These are phyloP conservation scores for Noccaea caerulescens DNA, from an alignment of 345 rosid species.

Conservation along the genomic window DNA sequence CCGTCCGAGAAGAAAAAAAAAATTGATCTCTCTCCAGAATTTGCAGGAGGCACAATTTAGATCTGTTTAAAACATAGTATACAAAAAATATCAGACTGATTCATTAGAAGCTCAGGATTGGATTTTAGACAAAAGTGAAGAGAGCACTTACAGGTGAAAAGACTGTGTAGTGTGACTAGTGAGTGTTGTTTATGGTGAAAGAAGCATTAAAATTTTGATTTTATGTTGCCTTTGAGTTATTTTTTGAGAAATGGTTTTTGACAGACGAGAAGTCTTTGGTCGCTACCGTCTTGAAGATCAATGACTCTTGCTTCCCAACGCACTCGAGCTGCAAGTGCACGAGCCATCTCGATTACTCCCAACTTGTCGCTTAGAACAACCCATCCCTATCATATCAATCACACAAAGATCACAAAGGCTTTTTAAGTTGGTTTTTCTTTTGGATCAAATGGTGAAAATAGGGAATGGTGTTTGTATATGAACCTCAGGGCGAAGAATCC, in stretches of 20 bases:
- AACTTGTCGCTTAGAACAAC: slow-evolving; percentile 73
- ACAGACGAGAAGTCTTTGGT: slow-evolving; percentile 94
- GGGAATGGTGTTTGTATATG: slow-evolving; percentile 17
- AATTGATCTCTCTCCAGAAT: slow-evolving; percentile 30
- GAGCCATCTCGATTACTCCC: slow-evolving; percentile 81
- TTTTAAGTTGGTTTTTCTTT: neutral
- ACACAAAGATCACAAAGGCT: slow-evolving; percentile 14
- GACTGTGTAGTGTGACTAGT: slow-evolving; percentile 32
- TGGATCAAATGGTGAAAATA: neutral
- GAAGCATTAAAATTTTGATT: neutral
- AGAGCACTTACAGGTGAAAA: slow-evolving; percentile 34
- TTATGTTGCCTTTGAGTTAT: slow-evolving; percentile 45
- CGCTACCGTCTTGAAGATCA: slow-evolving; percentile 92
- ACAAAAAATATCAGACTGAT: neutral
- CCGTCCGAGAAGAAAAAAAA: neutral
- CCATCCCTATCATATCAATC: slow-evolving; percentile 73
- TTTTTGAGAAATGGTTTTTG: slow-evolving; percentile 87
- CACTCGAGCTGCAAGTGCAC: slow-evolving; percentile 69
- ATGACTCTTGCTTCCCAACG: slow-evolving; percentile 99
- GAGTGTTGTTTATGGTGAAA: slow-evolving; percentile 39
- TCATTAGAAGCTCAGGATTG: neutral
- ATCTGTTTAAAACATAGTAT: slow-evolving; percentile 22
- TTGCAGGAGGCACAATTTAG: slow-evolving; percentile 28
- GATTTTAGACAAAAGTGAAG: neutral
- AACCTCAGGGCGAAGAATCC: slow-evolving; percentile 98